Percentiles rank a stretch among this genome's conserved stretches.
These are phyloP conservation scores for Candida schatavii DNA, from an alignment of 805 yeast species.

Conservation along the genomic window DNA sequence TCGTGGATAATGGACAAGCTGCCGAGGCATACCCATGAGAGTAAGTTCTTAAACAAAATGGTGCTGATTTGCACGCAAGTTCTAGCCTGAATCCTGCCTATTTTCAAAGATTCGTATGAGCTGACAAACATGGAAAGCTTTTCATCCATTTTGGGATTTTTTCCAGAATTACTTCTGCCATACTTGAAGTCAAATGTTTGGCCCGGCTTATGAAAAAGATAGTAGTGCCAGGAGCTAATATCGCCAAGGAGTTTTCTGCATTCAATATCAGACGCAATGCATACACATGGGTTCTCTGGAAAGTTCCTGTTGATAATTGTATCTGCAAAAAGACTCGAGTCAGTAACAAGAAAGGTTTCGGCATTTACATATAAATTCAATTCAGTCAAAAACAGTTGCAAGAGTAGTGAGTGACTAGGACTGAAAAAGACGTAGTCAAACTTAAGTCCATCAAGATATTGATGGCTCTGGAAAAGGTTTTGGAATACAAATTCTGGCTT, in stretches of 20 bases:
- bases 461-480: background rate
- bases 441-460: background rate
- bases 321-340: slow-evolving; percentile 10
- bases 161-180: background rate
- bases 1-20: slow-evolving; percentile 17
- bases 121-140: background rate
- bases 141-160: background rate
- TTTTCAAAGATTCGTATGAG: background rate
- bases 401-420: slow-evolving; percentile 4
- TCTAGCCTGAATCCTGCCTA: background rate
- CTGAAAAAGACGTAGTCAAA: slow-evolving; percentile 12
- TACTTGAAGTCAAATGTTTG: background rate
- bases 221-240: background rate
- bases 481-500: background rate
- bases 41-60: slow-evolving; percentile 12
- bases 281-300: slow-evolving; percentile 10
- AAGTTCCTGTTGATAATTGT: slow-evolving; percentile 5
- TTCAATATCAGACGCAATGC: slow-evolving; percentile 13
- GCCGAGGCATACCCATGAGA: slow-evolving; percentile 13
- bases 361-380: slow-evolving; percentile 6
- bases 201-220: background rate
- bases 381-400: slow-evolving; percentile 1
- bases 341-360: slow-evolving; percentile 11
- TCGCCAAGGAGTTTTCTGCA: slow-evolving; percentile 10
- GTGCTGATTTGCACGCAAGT: background rate